Evolutionary conservation across 2,329 filamentous ascomycete genomes (phyloP).

Genomic region (Aspergillus niger): DNA sequence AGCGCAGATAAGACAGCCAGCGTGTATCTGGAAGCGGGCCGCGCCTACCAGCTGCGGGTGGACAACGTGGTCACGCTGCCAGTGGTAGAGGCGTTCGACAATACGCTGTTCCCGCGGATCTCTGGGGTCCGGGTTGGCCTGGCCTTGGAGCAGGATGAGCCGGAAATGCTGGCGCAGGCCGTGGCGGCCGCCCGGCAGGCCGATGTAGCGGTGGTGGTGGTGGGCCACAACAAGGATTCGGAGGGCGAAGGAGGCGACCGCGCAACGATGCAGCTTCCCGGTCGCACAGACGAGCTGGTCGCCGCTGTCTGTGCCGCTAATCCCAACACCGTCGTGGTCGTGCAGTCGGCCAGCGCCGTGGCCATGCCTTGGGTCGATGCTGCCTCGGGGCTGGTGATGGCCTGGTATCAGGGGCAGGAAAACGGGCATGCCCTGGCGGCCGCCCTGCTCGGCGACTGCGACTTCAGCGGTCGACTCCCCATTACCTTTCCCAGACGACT

Average conservation of each 20-base stretch:
- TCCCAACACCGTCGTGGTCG: no score
- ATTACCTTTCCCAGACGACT: no score
- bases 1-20: background rate
- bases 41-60: background rate
- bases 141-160: background rate
- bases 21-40: background rate
- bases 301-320: no score
- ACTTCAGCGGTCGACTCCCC: no score
- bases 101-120: background rate
- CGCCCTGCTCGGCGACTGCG: no score
- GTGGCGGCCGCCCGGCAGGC: constrained; percentile 6
- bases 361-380: no score
- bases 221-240: constrained; percentile 15
- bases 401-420: no score
- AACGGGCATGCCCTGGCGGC: no score
- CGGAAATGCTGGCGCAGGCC: constrained; percentile 2
- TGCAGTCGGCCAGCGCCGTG: no score
- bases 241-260: constrained; percentile 19
- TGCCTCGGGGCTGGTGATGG: no score
- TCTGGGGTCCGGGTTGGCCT: no score
- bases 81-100: background rate
- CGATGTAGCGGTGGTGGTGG: constrained; percentile 15
- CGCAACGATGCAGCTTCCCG: constrained; percentile 14
- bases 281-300: background rate
- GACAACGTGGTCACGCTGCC: constrained; percentile 4